These are phyloP conservation scores for Fraxinus baroniana DNA, from an alignment of 305 asterid species.

Conservation along the genomic window DNA sequence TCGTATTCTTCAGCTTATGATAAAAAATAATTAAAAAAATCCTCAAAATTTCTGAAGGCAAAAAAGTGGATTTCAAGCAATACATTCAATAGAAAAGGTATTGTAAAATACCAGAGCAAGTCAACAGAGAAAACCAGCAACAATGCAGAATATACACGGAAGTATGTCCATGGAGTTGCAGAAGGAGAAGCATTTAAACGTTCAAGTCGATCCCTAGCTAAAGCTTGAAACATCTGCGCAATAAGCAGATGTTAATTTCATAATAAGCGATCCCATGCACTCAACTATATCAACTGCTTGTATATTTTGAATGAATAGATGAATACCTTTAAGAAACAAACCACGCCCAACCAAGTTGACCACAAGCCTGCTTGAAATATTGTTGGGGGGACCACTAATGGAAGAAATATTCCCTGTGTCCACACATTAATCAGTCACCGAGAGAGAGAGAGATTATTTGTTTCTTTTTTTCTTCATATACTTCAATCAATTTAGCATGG, in stretches of 20 bases:
- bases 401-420: constrained; percentile 50
- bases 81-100: constrained; percentile 4
- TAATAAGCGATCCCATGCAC: constrained; percentile 6
- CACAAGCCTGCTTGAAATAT: constrained; percentile 45
- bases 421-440: neutral
- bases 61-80: constrained; percentile 11
- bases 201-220: constrained; percentile 92
- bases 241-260: constrained; percentile 18
- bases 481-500: neutral
- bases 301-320: neutral
- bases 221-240: constrained; percentile 81
- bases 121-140: constrained; percentile 69
- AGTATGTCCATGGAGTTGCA: constrained; percentile 73
- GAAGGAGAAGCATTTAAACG: constrained; percentile 93
- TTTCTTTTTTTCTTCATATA: neutral
- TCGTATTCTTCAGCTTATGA: constrained; percentile 8
- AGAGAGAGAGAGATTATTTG: neutral
- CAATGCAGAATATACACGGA: constrained; percentile 80
- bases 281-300: neutral
- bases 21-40: neutral
- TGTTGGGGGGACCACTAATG: constrained; percentile 44
- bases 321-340: constrained; percentile 58
- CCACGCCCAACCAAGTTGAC: constrained; percentile 47
- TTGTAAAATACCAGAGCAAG: constrained; percentile 64
- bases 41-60: neutral